Evolutionary conservation across 352 stramenopile species (phyloP).

Genomic region (Phytophthora multivora): DNA sequence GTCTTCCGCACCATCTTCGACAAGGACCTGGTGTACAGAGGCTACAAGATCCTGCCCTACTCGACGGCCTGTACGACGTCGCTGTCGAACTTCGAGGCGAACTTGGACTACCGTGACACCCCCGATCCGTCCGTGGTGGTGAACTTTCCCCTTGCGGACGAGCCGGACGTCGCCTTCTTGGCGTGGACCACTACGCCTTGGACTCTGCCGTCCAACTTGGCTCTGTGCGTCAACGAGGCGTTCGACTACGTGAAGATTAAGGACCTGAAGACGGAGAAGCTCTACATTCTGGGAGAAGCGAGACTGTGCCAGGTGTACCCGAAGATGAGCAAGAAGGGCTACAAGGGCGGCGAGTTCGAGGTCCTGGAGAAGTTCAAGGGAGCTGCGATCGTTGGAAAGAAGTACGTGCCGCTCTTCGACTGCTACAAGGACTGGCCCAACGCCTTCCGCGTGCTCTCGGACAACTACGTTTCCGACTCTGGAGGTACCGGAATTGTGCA

Average conservation of each 20-base stretch:
- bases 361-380: slow-evolving; percentile 92
- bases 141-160: slow-evolving; percentile 93
- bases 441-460: slow-evolving; percentile 96
- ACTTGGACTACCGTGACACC: slow-evolving; percentile 99
- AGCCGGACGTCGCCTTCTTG: slow-evolving; percentile 88
- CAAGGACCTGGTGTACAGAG: slow-evolving; percentile 98
- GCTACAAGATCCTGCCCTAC: slow-evolving; percentile 99
- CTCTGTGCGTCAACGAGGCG: slow-evolving; percentile 96
- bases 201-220: slow-evolving; percentile 99
- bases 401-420: slow-evolving; percentile 97
- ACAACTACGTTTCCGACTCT: slow-evolving; percentile 98
- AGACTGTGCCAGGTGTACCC: slow-evolving; percentile 97
- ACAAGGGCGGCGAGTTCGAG: slow-evolving; percentile 94
- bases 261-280: slow-evolving; percentile 90
- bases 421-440: slow-evolving; percentile 92
- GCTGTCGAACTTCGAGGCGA: slow-evolving; percentile 99
- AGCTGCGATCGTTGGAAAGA: slow-evolving; percentile 93
- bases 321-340: slow-evolving; percentile 97
- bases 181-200: slow-evolving; percentile 99
- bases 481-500: slow-evolving; percentile 98
- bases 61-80: slow-evolving; percentile 97
- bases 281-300: slow-evolving; percentile 95
- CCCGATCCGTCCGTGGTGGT: slow-evolving; percentile 98
- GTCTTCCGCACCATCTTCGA: slow-evolving; percentile 98
- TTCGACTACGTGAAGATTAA: slow-evolving; percentile 99